phyloP scores from a whole-genome alignment of 108 stramenopile species.

The Cyclotella kingstonii region DNA sequence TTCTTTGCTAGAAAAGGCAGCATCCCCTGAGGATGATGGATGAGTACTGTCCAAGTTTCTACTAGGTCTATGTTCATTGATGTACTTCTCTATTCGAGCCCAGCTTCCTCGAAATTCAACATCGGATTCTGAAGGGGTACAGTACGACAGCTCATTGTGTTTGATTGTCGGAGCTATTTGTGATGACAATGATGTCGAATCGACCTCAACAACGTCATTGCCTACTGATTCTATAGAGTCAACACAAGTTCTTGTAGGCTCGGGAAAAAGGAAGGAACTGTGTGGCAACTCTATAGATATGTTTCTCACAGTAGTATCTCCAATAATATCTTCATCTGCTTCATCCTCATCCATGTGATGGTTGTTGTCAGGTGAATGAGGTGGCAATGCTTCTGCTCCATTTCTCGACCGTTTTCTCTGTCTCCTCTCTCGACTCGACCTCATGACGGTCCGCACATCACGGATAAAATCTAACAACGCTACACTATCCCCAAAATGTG shows the following conservation, averaged over 20 bases:
- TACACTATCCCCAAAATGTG: slow-evolving; percentile 11
- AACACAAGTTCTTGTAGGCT: not conserved
- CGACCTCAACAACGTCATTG: not conserved
- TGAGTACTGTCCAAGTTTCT: no score
- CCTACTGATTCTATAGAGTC: slow-evolving; percentile 8
- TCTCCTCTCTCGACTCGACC: not conserved
- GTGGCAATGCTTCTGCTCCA: not conserved
- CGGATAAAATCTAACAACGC: slow-evolving; percentile 12
- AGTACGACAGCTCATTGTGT: not conserved
- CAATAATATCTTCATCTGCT: no score
- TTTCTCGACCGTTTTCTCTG: not conserved
- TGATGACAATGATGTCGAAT: not conserved
- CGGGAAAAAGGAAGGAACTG: no score
- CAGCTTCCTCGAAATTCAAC: not conserved
- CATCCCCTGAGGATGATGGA: no score
- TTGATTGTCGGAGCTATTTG: not conserved
- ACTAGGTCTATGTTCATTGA: slow-evolving; percentile 11
- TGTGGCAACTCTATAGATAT: not conserved
- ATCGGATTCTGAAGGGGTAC: not conserved
- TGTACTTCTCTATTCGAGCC: slow-evolving; percentile 21
- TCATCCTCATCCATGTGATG: not conserved
- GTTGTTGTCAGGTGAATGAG: not conserved
- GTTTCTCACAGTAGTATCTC: no score
- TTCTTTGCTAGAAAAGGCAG: no score
- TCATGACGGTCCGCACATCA: slow-evolving; percentile 4